Base-by-base conservation (phyloP, 1,284 basidiomycete genomes). In the Sporisorium exsertum region DNA sequence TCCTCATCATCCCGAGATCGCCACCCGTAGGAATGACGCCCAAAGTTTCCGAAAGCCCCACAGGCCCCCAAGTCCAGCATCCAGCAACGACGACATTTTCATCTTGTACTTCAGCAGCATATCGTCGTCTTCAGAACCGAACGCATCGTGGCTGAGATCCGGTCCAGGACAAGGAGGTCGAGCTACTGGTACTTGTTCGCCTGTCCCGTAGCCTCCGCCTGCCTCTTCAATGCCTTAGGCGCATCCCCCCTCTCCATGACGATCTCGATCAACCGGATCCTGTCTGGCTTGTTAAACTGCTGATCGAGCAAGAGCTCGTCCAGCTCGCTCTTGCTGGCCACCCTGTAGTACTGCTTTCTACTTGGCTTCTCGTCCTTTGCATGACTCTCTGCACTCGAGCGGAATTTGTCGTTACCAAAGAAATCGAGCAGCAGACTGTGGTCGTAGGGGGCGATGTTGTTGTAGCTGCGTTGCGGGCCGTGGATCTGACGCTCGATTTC, bases 401-500 rank as follows among this genome's bases (percentile, higher is more conserved):
- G 7, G 24, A 54, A 42, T 42, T 60, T 50, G 18, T 55, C 43
- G 50, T 52, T 58, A 18, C 67, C 67, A 86, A 67, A 52, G 79
- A 86, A 65, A 45, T 79, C 64, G 20, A 82, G 56, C 53, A 81
- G 54, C 47, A 67, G 37, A 42, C 45, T 58, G 57, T 73, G 72
- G 56, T 82, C 72, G 58, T 72, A 82, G 10, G 67, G 63, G 20
- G 73, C 60, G n/a, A 80, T 76, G 45, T 79, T 62, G 62, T 81
- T 82, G 74, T 86, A 86, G 13, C 40, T 43, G 10, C 88, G 86
- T 22, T 87, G 74, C 80, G 88, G 88, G 22, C 91, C 93, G 83
- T 93, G 91, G 72, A 94, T 89, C 81, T 89, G 90, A 22, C 92
- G 89, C 87, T 97, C 94, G 71, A 96, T 94, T 47, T 78, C 79